Conservation (phyloP, 2,329 filamentous ascomycete species). For the Pseudofabraea citricarpa region DNA sequence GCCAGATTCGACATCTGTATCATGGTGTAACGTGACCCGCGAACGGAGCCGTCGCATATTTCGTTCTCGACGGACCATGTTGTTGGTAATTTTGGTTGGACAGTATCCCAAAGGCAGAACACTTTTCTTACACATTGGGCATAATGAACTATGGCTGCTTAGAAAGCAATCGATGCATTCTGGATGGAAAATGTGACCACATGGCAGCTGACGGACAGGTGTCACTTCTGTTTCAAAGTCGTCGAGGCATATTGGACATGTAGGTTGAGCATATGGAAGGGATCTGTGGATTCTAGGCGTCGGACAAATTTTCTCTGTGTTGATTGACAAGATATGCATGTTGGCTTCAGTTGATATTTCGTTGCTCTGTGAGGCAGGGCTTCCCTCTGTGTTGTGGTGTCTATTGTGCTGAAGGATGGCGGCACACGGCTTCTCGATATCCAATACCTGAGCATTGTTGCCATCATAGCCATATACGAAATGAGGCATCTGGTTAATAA, state of each 20-base stretch:
- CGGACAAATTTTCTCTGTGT: too few species aligned
- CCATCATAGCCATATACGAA: slow-evolving; percentile 67
- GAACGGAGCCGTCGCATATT: slow-evolving; percentile 48
- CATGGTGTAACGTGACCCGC: slow-evolving; percentile 14
- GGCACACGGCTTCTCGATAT: not conserved
- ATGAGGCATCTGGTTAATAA: slow-evolving; percentile 71
- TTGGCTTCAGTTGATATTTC: slow-evolving; percentile 4
- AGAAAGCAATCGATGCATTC: slow-evolving; percentile 88
- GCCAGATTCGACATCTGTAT: slow-evolving; percentile 5
- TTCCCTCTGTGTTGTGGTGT: not conserved
- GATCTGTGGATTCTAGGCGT: slow-evolving; percentile 16
- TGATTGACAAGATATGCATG: not conserved
- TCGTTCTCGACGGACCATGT: slow-evolving; percentile 79
- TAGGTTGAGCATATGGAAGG: slow-evolving; percentile 64
- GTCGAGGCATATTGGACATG: slow-evolving; percentile 86
- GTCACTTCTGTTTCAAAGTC: slow-evolving; percentile 67
- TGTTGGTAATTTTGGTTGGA: slow-evolving; percentile 68
- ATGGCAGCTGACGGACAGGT: slow-evolving; percentile 79
- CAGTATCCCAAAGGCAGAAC: slow-evolving; percentile 67
- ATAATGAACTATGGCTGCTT: slow-evolving; percentile 73
- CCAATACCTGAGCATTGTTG: slow-evolving; percentile 35
- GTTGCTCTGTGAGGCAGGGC: not conserved
- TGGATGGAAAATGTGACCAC: slow-evolving; percentile 89
- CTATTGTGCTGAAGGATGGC: too few species aligned
- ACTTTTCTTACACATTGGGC: slow-evolving; percentile 83